Evolutionary conservation across 2,329 filamentous ascomycete genomes (phyloP), one percentile per base, ranked within the genome.

Genomic region (Colletotrichum viniferum): DNA sequence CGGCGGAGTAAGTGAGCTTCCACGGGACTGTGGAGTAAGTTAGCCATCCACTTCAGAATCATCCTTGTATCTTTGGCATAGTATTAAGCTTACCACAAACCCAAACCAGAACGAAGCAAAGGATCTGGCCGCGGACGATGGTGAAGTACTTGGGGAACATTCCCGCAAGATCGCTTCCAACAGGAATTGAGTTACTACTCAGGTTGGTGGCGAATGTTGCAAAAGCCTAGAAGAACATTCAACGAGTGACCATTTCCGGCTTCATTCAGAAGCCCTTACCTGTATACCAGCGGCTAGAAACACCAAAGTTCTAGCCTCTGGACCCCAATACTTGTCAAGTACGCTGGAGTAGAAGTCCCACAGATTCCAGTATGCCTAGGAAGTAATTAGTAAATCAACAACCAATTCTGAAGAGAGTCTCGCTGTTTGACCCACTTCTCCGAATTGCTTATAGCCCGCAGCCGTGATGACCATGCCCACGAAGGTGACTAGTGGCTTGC

Each of bases 301-400:
- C 6, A 73, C 52, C 14, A 38, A 18, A 0, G 70, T 16, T 52
- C 70, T 18, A 7, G 70, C 63, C 13, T 55, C 64, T 9, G 70
- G 70, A 5, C 70, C 21, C 70, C 63, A 69, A 30, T 73, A 73
- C 18, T 58, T 52, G 55, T 69, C 64, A 14, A 73, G 64, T 16
- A 73, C 55, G 21, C 48, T 43, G 12, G 30, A 48, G 14, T 70
- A 70, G 13, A 74, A 68, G 55, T 73, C 70, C 70, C 70, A 73
- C 7, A 73, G n/a, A 55, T 73, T 73, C 70, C 70, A 73, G 56
- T 69, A 60, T 4, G 55, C 55, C 48, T 67, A 9, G 2, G 0
- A 34, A 26, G 5, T 12, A 21, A 38, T 1, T 32, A 26, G 3
- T 12, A 21, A 38, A 2, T 32, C 14, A n/a, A 4, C 26, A 5